These are phyloP conservation scores for Vitis riparia DNA, from an alignment of 164 flowering plant species.

Conservation along the genomic window DNA sequence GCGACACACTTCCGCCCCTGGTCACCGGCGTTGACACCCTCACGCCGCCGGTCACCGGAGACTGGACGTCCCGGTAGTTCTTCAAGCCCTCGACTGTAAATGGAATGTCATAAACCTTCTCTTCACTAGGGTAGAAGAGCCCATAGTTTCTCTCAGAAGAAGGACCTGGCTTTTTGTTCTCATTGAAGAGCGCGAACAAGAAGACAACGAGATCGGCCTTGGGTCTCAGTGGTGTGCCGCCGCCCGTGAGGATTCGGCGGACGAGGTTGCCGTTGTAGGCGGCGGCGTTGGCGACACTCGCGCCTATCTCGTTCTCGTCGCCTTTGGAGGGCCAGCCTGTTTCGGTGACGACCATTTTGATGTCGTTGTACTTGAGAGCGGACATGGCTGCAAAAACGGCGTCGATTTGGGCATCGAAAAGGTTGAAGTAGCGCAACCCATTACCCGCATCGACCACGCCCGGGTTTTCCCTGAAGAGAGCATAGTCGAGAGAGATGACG, in stretches of 20 bases:
- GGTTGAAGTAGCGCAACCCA: slow-evolving; percentile 45
- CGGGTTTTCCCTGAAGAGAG: slow-evolving; percentile 50
- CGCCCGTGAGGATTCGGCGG: slow-evolving; percentile 31
- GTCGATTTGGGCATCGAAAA: slow-evolving; percentile 66
- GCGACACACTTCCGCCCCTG: slow-evolving; percentile 30
- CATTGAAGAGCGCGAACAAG: slow-evolving; percentile 46
- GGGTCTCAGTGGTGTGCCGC: slow-evolving; percentile 39
- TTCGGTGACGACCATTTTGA: slow-evolving; percentile 44
- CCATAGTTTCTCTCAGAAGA: slow-evolving; percentile 42
- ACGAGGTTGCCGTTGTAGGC: slow-evolving; percentile 59
- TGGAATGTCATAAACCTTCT: slow-evolving; percentile 48
- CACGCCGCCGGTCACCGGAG: slow-evolving; percentile 14
- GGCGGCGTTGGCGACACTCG: slow-evolving; percentile 46
- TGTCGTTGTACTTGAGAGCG: slow-evolving; percentile 45
- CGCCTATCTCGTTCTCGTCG: slow-evolving; percentile 48
- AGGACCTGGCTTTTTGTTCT: slow-evolving; percentile 37
- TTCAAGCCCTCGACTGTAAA: slow-evolving; percentile 45
- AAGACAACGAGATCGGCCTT: slow-evolving; percentile 38
- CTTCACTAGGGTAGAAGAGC: slow-evolving; percentile 35
- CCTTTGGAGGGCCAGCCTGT: slow-evolving; percentile 73
- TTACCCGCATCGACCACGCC: slow-evolving; percentile 53
- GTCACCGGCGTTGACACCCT: neutral
- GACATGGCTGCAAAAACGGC: slow-evolving; percentile 64
- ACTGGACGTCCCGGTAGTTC: slow-evolving; percentile 22
- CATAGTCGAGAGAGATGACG: slow-evolving; percentile 57